Base-by-base conservation (phyloP, 805 yeast species). In the Monosporozyma siamensis region DNA sequence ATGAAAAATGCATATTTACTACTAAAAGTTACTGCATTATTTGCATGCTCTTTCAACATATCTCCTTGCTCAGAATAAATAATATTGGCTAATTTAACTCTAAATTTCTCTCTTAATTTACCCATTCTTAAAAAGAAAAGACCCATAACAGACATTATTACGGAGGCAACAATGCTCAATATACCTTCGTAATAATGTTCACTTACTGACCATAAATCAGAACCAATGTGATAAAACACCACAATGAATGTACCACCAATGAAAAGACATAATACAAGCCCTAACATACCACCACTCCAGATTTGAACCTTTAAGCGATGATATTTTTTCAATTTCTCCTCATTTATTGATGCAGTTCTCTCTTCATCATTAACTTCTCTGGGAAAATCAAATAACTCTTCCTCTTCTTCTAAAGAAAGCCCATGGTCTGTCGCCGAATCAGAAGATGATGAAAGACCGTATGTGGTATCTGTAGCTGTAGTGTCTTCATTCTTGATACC, bases 121-220 rank as follows among this genome's bases (percentile, higher is more conserved):
- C 88, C 85, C 58, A 88, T 74, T 48, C 95, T 70, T 47, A 88
- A 68, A 58, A 88, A 76, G 42, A 90, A 82, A 26, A 86, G 55
- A 0, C 96, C 96, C 96, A 88, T 87, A 6, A 80, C 65, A 1
- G 95, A 83, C 46, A 88, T 88, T 45, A 88, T 77, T 1, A 82
- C 54, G 15, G 92, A 76, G 3, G 95, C 87, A 24, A 87, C 59
- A 11, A 89, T 69, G 51, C 90, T 82, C 56, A 88, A 78, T 1
- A 79, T 64, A 6, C 95, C 95, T 58, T 88, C 97, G 84, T 95
- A 88, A 41, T 85, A 70, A 53, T 92, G 77, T 59, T 88, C 97
- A 32, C 95, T 82, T 46, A 78, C 66, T 7, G 89, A 75, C 96
- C 96, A 88, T 42, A 85, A 65, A 63, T 88, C 94, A 21, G 80